These are phyloP conservation scores for Fusarium heterosporum DNA, from an alignment of 2,329 filamentous ascomycete species.

Conservation along the genomic window DNA sequence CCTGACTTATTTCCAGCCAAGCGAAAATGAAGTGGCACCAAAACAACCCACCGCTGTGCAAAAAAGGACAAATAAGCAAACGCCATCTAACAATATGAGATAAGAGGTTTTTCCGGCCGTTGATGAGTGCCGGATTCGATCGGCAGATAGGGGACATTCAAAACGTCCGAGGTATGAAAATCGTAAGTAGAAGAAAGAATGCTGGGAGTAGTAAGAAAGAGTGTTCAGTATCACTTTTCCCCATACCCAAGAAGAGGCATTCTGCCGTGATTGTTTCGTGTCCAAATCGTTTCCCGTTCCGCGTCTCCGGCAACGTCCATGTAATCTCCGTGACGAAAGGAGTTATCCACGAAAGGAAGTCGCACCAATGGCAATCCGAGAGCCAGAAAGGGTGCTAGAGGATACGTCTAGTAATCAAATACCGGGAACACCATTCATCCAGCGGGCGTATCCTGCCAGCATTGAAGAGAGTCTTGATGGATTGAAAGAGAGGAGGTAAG, in stretches of 20 bases:
- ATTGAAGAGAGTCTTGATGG: constrained; percentile 64
- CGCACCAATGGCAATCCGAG: constrained; percentile 8
- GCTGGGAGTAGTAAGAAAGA: not conserved
- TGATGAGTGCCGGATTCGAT: constrained; percentile 25
- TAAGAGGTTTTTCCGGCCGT: constrained; percentile 24
- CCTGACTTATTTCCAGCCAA: constrained; percentile 32
- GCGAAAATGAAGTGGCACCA: constrained; percentile 29
- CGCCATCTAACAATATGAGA: constrained; percentile 25
- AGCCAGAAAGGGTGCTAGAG: constrained; percentile 16
- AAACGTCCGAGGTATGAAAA: constrained; percentile 12
- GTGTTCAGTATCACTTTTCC: constrained; percentile 4
- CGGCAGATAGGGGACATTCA: constrained; percentile 8
- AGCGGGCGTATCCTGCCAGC: constrained; percentile 59
- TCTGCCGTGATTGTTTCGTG: constrained; percentile 34
- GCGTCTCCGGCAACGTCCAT: constrained; percentile 51
- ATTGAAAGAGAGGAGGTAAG: constrained; percentile 61
- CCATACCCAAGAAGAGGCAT: constrained; percentile 22
- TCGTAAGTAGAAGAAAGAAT: constrained; percentile 23
- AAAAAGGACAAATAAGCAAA: constrained; percentile 23
- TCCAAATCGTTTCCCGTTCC: constrained; percentile 46
- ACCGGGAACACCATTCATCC: constrained; percentile 54
- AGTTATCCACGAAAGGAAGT: constrained; percentile 12
- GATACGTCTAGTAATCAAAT: constrained; percentile 22
- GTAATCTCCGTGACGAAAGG: constrained; percentile 33
- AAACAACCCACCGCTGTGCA: constrained; percentile 46